Base-by-base conservation (phyloP, 2,329 filamentous ascomycete genomes). In the Scortechinia acanthostroma region DNA sequence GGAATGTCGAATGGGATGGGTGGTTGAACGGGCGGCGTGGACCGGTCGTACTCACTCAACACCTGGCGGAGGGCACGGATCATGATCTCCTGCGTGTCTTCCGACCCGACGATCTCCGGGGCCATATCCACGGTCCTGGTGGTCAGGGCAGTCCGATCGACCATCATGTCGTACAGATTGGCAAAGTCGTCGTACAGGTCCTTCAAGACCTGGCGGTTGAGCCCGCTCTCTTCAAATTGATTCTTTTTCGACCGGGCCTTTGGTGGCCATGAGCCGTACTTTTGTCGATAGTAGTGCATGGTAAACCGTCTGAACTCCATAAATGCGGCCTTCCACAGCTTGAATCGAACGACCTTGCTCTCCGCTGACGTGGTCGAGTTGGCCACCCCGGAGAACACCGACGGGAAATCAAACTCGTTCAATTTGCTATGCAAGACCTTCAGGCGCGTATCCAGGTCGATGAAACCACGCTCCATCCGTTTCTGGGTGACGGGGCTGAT, bases 1-100 rank as follows among this genome's bases (percentile, higher is more conserved):
- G 81, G 80, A 20, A 77, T 64, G 52, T 85, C 80, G 53, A 84
- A 85, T 0, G 81, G 81, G 46, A 84, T 72, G 0, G 80, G 77
- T 2, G 80, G 80, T 52, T 80, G 74, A 2, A 85, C 78, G 1
- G 80, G 80, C 2, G 80, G 78, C 4, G 73, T 74, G 47, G 73
- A 76, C 47, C 78, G 74, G 55, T 85, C 80, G 53, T 81, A 84
- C 57, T 85, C 80, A 53, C 73, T 76, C 51, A 83, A 64, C 2
- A 83, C 67, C 30, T 73, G 70, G 43, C 80, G 70, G 22, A 85
- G 58, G 4, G 75, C 76, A 16, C 70, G 66, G 3, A 74, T 64
- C 43, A 74, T 70, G 22, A 69, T 63, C 3, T 61, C 51, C 44
- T 69, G 63, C 10, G 68, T 62, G 2, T 65, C 62, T 20, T 68